Evolutionary conservation across 2,329 filamentous ascomycete species (phyloP), one percentile per base, ranked within the genome.

Genomic region (Xylariaceae sp.): DNA sequence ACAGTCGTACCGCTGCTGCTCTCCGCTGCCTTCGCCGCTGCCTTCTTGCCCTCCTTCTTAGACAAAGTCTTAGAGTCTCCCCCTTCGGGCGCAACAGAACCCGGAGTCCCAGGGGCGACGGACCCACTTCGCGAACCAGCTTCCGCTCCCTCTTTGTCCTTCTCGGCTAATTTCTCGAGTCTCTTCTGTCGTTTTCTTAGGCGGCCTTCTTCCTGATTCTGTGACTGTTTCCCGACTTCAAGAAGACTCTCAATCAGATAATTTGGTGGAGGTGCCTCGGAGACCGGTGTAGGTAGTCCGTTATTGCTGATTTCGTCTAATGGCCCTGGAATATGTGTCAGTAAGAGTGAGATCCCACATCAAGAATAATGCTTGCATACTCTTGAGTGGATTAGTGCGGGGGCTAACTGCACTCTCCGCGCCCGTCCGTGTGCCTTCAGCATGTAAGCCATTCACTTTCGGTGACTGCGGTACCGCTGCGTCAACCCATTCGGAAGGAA

Each of bases 11-110:
- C 49, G 29, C 88, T 90, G 64, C 88, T 90, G 56, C 89, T 89
- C 69, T 96, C 91, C 0, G 87, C 89, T 19, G 88, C 84, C 66
- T 90, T 91, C 3, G 81, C 79, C 58, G 91, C 88, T n/a, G 87
- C 84, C 73, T 88, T 91, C 70, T 89, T 86, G 59, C 80, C 82
- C 72, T 96, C 92, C 76, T 97, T 97, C 80, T 97, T 97, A 4
- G 89, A 90, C 48, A 91, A 82, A 3, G 86, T 82, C 73, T 92
- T 94, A 63, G 53, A 24, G 9, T 72, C 71, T 23, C 85, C 81
- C 1, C 78, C 71, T 51, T 89, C 87, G 1, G 87, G 83, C 1
- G 87, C 85, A 37, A 84, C 80, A 1, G 84, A 79, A 5, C 84
- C 85, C 3, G 87, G 85, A 0, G 85, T 88, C 2, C 82, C 82